Evolutionary conservation across 2,329 filamentous ascomycete species (phyloP), one percentile per base, ranked within the genome.

Genomic region (Plectosphaerella plurivora): DNA sequence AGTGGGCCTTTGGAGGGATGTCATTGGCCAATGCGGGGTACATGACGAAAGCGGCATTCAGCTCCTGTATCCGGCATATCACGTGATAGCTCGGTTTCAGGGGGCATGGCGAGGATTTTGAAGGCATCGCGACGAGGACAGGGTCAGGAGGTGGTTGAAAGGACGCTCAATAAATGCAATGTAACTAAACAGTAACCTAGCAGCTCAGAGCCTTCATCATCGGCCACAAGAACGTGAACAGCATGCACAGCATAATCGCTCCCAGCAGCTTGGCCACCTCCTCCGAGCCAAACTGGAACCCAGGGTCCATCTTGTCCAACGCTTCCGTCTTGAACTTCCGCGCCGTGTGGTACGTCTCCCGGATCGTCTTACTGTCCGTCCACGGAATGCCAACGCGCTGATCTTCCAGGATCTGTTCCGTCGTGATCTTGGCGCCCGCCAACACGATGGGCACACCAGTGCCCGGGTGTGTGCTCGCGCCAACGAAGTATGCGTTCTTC

Each of bases 371-470:
- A 12, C 35, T 49, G 47, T 49, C 35, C 14, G 35, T 22, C 69
- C 69, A 72, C 6, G 66, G 63, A 9, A 64, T 59, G 25, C 45
- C 18, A 51, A 69, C 18, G 1, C 61, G 52, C 16, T 64, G 50
- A 49, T 73, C 70, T 6, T 58, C 62, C 22, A 76, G 60, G 16
- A 76, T 68, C 63, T 77, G 72, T 59, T 75, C 73, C 1, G 69
- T 59, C 11, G 73, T 74, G 52, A 90, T 75, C 65, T 83, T 87
- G 9, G 83, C 82, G 0, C 87, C 87, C 0, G 86, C 86, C 10
- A 90, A 69, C 24, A 86, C 84, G 52, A 91, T 88, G 3, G 88
- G 88, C 18, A 91, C 87, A 0, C 87, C 87, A 0, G 87, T 90
- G 2, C 88, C 88, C 0, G 88, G 87, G 70, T 91, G 87, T 18